Conservation (phyloP, 139 green algal genomes). For the Zygnema cylindricum region DNA sequence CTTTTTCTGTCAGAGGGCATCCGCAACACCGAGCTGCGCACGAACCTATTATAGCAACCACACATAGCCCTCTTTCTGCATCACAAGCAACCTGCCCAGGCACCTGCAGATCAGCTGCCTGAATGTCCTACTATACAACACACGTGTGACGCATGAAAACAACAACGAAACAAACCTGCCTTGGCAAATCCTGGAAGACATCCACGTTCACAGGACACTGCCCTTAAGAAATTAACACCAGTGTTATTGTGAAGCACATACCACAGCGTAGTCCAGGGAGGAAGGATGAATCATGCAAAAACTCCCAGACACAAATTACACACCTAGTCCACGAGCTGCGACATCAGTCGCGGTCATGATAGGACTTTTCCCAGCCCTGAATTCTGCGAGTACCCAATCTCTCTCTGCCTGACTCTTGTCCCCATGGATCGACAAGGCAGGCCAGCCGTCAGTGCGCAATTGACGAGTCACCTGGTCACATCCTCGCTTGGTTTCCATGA, state of each 20-base stretch:
- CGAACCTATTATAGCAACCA: not conserved
- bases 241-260: constrained; percentile 4
- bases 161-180: too few species aligned
- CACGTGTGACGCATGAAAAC: too few species aligned
- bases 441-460: constrained; percentile 78
- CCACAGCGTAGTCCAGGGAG: too few species aligned
- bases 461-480: constrained; percentile 88
- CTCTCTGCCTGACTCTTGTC: constrained; percentile 69
- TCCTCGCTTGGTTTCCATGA: constrained; percentile 90
- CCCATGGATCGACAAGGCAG: constrained; percentile 67
- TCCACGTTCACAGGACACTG: not conserved
- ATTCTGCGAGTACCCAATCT: constrained; percentile 65
- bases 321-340: constrained; percentile 64
- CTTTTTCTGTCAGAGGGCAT: too few species aligned
- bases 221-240: not conserved
- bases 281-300: too few species aligned
- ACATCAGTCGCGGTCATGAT: constrained; percentile 69
- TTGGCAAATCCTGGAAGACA: too few species aligned
- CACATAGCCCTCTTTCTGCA: not conserved
- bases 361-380: constrained; percentile 63
- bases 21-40: not conserved
- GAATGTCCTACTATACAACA: too few species aligned
- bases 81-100: constrained; percentile 5
- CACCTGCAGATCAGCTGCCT: not conserved
- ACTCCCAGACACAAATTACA: too few species aligned